Percentiles rank a stretch among this genome's conserved stretches.
phyloP scores from a whole-genome alignment of 345 rosid genomes.

The Dimocarpus longan region DNA sequence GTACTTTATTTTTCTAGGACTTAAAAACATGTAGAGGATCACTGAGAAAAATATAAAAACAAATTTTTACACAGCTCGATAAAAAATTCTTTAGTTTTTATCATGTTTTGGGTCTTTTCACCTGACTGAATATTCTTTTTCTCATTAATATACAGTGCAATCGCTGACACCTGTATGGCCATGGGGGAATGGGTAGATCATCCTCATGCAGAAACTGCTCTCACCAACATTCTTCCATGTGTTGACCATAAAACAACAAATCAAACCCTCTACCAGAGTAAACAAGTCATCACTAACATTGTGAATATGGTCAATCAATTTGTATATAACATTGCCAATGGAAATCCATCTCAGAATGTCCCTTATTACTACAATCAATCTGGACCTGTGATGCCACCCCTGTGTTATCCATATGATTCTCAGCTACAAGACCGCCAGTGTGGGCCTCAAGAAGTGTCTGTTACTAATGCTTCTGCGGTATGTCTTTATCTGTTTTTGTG shows the following conservation, averaged over 20 bases:
- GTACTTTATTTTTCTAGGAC: too few species aligned
- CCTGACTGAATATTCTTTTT: not conserved
- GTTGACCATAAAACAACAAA: conserved; percentile 90
- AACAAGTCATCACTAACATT: conserved; percentile 80
- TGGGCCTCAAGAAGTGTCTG: conserved; percentile 62
- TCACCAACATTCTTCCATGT: conserved; percentile 89
- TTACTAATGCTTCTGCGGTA: conserved; percentile 84
- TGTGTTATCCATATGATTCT: conserved; percentile 79
- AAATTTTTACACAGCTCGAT: not conserved
- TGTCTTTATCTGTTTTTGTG: conserved; percentile 13
- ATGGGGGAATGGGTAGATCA: conserved; percentile 95
- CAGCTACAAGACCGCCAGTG: conserved; percentile 66
- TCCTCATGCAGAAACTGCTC: conserved; percentile 89
- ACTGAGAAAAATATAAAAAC: too few species aligned
- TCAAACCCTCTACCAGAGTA: conserved; percentile 83
- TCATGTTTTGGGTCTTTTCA: not conserved
- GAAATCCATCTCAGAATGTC: conserved; percentile 63
- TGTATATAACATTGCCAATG: conserved; percentile 74
- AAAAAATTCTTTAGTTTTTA: not conserved
- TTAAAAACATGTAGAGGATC: too few species aligned
- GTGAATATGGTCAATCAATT: conserved; percentile 81
- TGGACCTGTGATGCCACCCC: conserved; percentile 87
- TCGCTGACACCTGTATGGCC: conserved; percentile 84
- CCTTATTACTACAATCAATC: conserved; percentile 71
- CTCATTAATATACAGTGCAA: conserved; percentile 51